Percentiles rank a stretch among this genome's conserved stretches.
phyloP scores from a whole-genome alignment of 1,284 basidiomycete genomes.

The Chondrostereum purpureum region DNA sequence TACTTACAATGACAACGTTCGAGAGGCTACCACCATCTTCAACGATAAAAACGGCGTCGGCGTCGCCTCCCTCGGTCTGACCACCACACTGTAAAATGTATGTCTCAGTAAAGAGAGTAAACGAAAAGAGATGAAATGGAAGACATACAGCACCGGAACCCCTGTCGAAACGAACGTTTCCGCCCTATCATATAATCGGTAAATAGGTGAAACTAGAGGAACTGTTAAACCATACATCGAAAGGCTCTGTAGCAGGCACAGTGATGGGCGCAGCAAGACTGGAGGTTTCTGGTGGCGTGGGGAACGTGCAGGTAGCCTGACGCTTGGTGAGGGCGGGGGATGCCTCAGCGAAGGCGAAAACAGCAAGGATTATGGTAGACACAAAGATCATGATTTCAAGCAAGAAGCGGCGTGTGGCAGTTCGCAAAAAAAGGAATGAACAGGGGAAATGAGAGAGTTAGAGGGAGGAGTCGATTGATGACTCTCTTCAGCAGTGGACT shows the following conservation, averaged over 20 bases:
- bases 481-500: too few species aligned
- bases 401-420: too few species aligned
- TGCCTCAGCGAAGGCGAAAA: not conserved
- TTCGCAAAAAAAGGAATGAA: too few species aligned
- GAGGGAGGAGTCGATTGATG: too few species aligned
- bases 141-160: not conserved
- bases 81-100: too few species aligned
- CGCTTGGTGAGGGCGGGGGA: slow-evolving; percentile 19
- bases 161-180: not conserved
- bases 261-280: slow-evolving; percentile 28
- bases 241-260: slow-evolving; percentile 27
- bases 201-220: too few species aligned
- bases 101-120: too few species aligned
- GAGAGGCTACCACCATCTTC: slow-evolving; percentile 33
- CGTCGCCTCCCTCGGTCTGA: slow-evolving; percentile 28
- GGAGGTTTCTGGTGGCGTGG: slow-evolving; percentile 29
- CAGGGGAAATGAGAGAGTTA: too few species aligned
- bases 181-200: not conserved
- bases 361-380: not conserved
- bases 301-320: slow-evolving; percentile 29
- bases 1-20: slow-evolving; percentile 26
- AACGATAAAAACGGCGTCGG: slow-evolving; percentile 33
- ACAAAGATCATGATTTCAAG: not conserved
- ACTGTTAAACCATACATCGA: slow-evolving; percentile 11
- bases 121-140: too few species aligned